These are phyloP conservation scores for Paracamarosporium sp. DNA, from an alignment of 2,329 filamentous ascomycete genomes.

Conservation along the genomic window DNA sequence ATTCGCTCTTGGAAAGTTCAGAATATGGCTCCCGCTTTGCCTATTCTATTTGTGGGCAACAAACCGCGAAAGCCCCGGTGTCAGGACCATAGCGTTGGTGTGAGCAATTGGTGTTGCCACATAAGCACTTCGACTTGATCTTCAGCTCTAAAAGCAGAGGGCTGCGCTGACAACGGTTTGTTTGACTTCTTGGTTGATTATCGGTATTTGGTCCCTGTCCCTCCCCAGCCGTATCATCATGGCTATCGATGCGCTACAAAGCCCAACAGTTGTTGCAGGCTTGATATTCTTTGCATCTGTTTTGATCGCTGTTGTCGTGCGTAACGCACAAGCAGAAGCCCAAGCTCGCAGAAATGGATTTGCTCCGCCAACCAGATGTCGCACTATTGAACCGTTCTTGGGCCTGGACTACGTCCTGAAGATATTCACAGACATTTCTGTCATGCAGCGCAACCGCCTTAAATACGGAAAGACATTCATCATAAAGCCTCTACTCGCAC, in stretches of 20 bases:
- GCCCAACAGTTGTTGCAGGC: not conserved
- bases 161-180: not conserved
- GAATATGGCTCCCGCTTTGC: too few relatives aligned
- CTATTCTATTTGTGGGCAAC: too few relatives aligned
- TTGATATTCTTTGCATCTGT: not conserved
- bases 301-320: not conserved
- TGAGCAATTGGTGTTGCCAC: not conserved
- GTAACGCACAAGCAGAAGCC: not conserved
- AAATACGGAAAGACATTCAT: slow-evolving; percentile 3
- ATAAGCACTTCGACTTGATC: too few relatives aligned
- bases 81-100: not conserved
- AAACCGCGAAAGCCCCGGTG: not conserved
- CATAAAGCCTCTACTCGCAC: not conserved
- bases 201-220: too few relatives aligned
- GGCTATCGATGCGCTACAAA: not conserved
- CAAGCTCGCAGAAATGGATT: not conserved
- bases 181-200: not conserved
- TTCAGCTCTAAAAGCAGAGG: not conserved
- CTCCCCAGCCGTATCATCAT: not conserved
- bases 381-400: not conserved
- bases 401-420: not conserved
- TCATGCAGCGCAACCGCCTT: slow-evolving; percentile 4
- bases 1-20: too few relatives aligned
- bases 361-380: not conserved
- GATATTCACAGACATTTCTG: not conserved